Conservation (phyloP, 306 rosid species). For the Cicer chorassanicum region DNA sequence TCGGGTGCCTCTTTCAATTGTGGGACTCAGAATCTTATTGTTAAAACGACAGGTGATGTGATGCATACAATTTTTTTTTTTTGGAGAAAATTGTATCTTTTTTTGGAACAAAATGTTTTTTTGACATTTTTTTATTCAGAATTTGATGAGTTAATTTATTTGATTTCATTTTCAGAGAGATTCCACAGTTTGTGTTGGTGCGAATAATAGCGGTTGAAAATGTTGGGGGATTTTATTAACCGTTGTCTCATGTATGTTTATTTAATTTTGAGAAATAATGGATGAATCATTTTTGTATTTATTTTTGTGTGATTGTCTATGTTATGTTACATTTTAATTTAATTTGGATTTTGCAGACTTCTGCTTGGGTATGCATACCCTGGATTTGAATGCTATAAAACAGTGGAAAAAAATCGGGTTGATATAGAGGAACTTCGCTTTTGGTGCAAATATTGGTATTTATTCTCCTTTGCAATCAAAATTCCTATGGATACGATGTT, state of each 20-base stretch:
- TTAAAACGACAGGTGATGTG: slow-evolving; percentile 30
- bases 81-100: not conserved
- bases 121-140: not conserved
- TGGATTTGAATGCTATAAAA: slow-evolving; percentile 82
- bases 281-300: not conserved
- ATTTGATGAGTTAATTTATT: slow-evolving; percentile 19
- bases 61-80: not conserved
- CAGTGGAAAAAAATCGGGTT: slow-evolving; percentile 70
- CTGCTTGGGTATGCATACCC: slow-evolving; percentile 90
- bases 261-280: not conserved
- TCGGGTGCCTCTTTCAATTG: slow-evolving; percentile 48
- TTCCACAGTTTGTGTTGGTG: slow-evolving; percentile 35
- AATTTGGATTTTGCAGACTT: slow-evolving; percentile 56
- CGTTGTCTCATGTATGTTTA: slow-evolving; percentile 76
- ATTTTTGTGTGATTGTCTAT: not conserved
- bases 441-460: slow-evolving; percentile 96
- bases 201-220: slow-evolving; percentile 42
- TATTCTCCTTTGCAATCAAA: not conserved
- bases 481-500: not conserved
- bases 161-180: slow-evolving; percentile 51
- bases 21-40: slow-evolving; percentile 12
- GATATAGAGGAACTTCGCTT: slow-evolving; percentile 79
- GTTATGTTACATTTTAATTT: not conserved
- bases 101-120: not conserved
- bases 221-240: slow-evolving; percentile 83